A percentile compares a stretch with the other conserved stretches of the same genome.
Evolutionary conservation across 164 flowering plant species (phyloP).

Genomic region (Paratinospora sagittata): DNA sequence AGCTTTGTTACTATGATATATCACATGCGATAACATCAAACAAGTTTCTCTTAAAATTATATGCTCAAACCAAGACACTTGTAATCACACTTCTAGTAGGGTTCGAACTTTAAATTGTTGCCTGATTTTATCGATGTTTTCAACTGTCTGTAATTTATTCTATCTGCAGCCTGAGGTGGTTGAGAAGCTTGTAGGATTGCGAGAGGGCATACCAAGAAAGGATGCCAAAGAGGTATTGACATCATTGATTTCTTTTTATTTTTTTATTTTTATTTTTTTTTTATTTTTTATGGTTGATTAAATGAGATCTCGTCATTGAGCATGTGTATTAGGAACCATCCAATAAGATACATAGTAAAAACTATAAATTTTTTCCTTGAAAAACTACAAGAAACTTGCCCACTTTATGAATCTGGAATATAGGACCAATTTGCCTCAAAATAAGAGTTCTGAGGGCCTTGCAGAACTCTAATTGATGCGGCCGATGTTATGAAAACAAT

Average conservation of each 20-base stretch:
- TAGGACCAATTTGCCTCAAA: not conserved
- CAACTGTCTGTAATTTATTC: not conserved
- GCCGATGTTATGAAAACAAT: not conserved
- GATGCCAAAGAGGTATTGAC: slow-evolving; percentile 89
- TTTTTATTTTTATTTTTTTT: no score
- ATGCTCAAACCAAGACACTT: not conserved
- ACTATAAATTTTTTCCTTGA: not conserved
- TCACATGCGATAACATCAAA: not conserved
- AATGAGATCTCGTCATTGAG: no score
- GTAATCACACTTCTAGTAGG: not conserved
- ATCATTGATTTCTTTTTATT: not conserved
- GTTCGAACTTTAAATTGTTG: not conserved
- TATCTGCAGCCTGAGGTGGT: slow-evolving; percentile 89
- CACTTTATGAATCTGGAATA: not conserved
- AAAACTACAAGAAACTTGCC: not conserved
- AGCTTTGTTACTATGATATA: not conserved
- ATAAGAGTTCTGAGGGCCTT: not conserved
- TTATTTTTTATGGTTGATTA: no score
- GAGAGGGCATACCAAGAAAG: slow-evolving; percentile 95
- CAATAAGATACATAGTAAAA: no score
- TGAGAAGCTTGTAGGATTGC: slow-evolving; percentile 77
- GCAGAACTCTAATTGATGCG: not conserved
- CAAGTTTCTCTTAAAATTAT: not conserved
- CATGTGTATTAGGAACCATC: not conserved
- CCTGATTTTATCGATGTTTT: not conserved